phyloP scores from a whole-genome alignment of 2,329 filamentous ascomycete genomes.

The Diplodia scrobiculata region DNA sequence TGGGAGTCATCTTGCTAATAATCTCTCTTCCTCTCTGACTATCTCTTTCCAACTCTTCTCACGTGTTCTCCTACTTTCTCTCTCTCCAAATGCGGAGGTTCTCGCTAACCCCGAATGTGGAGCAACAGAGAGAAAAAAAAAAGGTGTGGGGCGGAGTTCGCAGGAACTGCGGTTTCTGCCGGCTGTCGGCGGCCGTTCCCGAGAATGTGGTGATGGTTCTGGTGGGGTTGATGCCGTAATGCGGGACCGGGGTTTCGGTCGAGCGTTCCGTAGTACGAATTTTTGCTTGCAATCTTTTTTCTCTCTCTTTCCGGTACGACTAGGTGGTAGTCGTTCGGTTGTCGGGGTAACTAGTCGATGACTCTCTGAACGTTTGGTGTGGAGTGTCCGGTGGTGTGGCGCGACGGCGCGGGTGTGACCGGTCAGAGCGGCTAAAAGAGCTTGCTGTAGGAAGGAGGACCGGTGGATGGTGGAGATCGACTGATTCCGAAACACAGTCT shows the following conservation, averaged over 20 bases:
- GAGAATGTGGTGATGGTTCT: not conserved
- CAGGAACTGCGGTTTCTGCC: not conserved
- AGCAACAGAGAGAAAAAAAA: not conserved
- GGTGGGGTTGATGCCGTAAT: not conserved
- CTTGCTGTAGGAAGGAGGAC: not conserved
- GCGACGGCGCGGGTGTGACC: conserved; percentile 6
- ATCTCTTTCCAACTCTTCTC: not conserved
- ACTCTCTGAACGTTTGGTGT: not conserved
- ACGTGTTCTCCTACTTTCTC: not conserved
- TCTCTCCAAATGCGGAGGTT: not conserved
- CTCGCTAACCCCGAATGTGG: not conserved
- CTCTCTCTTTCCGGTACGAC: not conserved
- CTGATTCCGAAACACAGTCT: not conserved
- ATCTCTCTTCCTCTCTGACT: not conserved
- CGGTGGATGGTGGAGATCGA: conserved; percentile 1
- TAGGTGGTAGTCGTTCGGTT: not conserved
- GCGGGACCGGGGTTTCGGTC: not conserved
- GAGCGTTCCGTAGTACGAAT: not conserved
- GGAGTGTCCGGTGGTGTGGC: not conserved
- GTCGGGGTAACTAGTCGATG: not conserved
- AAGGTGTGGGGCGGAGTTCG: not conserved
- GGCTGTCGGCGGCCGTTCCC: not conserved
- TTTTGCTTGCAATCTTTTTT: not conserved
- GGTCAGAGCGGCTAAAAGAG: not conserved
- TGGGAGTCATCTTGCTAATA: not conserved